These are phyloP conservation scores for Penicillium chermesinum DNA, from an alignment of 495 filamentous ascomycete species.

Conservation along the genomic window DNA sequence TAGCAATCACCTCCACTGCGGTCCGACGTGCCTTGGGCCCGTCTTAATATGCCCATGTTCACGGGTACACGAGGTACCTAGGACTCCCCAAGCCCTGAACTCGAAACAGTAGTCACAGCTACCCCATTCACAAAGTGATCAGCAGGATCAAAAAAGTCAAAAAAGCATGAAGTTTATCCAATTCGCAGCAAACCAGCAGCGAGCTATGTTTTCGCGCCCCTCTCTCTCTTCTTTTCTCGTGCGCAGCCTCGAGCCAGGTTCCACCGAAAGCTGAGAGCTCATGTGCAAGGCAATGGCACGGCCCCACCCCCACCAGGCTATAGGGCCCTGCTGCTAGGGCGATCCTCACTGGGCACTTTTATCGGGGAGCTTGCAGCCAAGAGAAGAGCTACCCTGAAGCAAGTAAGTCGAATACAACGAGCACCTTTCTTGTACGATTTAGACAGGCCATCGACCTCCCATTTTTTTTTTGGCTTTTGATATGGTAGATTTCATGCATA, in stretches of 20 bases:
- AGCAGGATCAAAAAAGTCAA: constrained; percentile 5
- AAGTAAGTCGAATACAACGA: no score
- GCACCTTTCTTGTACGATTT: not conserved
- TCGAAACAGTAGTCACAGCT: constrained; percentile 9
- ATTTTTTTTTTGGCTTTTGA: no score
- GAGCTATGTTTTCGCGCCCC: no score
- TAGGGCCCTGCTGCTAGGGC: constrained; percentile 12
- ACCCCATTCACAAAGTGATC: constrained; percentile 5
- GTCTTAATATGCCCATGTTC: no score
- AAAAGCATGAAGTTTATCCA: constrained; percentile 9
- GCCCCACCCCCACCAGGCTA: constrained; percentile 23
- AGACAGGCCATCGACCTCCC: not conserved
- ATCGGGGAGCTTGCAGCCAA: constrained; percentile 9
- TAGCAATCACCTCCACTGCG: not conserved
- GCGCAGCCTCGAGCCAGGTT: constrained; percentile 2
- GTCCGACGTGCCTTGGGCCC: no score
- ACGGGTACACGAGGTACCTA: no score
- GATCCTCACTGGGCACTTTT: not conserved
- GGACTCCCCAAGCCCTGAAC: not conserved
- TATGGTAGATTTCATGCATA: not conserved
- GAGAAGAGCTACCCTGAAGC: not conserved
- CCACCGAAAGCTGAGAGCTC: constrained; percentile 21
- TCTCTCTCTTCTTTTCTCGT: no score
- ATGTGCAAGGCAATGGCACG: constrained; percentile 24
- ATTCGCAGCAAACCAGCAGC: not conserved